These are phyloP conservation scores for Blastocystis hominis DNA, from an alignment of 352 stramenopile genomes.

Conservation along the genomic window DNA sequence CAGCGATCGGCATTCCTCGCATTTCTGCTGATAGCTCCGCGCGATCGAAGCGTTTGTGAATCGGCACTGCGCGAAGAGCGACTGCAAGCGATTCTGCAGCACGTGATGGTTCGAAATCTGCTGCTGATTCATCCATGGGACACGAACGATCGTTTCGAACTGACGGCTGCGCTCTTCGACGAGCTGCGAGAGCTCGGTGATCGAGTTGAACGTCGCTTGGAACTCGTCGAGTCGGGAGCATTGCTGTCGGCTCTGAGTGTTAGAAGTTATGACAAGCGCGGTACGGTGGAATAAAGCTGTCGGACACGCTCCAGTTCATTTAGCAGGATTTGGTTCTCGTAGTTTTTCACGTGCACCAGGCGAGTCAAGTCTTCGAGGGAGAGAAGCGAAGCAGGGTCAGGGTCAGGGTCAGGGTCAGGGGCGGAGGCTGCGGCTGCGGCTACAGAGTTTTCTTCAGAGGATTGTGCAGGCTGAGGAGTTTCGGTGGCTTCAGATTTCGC, in stretches of 20 bases:
- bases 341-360: not conserved
- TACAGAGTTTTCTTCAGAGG: no score
- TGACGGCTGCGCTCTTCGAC: not conserved
- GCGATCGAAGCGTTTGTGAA: not conserved
- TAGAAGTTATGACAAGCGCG: not conserved
- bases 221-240: not conserved
- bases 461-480: no score
- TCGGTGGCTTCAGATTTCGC: no score
- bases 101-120: not conserved
- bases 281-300: not conserved
- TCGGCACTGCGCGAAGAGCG: not conserved
- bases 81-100: not conserved
- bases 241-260: not conserved
- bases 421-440: no score
- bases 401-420: no score
- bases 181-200: not conserved
- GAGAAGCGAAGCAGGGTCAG: not conserved
- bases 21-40: not conserved
- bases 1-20: not conserved
- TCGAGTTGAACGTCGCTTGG: not conserved
- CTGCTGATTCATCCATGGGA: not conserved
- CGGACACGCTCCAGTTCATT: not conserved
- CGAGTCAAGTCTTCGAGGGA: not conserved
- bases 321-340: not conserved
- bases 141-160: not conserved